These are phyloP conservation scores for Cenchrus americanus DNA, from an alignment of 176 grass and related monocot genomes.

Conservation along the genomic window DNA sequence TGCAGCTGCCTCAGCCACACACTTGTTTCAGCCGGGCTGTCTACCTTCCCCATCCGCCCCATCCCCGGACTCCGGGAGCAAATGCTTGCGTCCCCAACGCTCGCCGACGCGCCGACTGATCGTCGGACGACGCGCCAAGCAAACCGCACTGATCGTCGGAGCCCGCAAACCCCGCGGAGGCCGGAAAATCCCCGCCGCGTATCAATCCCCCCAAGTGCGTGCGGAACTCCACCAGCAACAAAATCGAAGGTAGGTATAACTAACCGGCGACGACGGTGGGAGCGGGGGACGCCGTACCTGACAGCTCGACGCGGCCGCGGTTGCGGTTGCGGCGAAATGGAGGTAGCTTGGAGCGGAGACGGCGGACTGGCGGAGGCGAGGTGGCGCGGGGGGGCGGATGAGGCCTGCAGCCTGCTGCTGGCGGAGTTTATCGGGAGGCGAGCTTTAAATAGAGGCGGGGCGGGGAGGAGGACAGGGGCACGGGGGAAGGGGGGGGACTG, in stretches of 20 bases:
- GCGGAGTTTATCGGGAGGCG: neutral
- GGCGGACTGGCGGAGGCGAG: neutral
- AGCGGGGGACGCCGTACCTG: neutral
- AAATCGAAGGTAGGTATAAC: neutral
- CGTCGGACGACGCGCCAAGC: too few relatives aligned
- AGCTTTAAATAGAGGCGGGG: neutral
- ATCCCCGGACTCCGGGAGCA: neutral
- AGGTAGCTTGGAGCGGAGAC: neutral
- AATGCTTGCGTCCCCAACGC: neutral
- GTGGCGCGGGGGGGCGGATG: neutral
- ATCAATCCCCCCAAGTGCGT: neutral
- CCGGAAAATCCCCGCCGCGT: neutral
- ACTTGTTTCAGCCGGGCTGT: neutral
- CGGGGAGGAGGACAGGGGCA: neutral
- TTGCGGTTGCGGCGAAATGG: neutral
- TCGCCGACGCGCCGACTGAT: neutral
- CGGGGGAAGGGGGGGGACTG: neutral
- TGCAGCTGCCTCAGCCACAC: neutral
- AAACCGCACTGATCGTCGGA: neutral
- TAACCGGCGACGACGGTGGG: neutral
- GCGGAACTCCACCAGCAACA: neutral
- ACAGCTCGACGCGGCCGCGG: neutral
- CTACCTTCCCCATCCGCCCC: neutral
- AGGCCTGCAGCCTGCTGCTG: neutral
- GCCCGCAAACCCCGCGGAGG: neutral